phyloP scores from a whole-genome alignment of 352 stramenopile species.

The Plasmopara viticola region DNA sequence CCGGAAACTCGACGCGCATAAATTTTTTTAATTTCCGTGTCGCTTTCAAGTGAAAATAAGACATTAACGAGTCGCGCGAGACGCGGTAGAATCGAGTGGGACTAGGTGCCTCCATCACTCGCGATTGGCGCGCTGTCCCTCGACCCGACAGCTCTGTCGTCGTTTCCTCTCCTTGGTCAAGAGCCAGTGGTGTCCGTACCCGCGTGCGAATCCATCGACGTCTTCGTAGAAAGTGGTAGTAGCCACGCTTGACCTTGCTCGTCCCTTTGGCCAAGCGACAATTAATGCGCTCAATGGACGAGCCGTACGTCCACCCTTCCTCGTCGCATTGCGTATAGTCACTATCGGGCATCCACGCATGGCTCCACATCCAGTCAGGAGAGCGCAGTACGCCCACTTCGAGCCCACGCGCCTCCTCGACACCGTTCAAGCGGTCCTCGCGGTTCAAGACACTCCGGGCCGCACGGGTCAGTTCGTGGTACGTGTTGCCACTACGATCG shows the following conservation, averaged over 20 bases:
- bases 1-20: slow-evolving; percentile 50
- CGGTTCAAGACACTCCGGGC: slow-evolving; percentile 32
- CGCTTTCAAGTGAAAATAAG: slow-evolving; percentile 50
- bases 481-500: slow-evolving; percentile 72
- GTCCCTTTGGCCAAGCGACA: slow-evolving; percentile 69
- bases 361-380: slow-evolving; percentile 77
- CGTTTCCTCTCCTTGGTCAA: slow-evolving; percentile 1
- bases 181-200: slow-evolving; percentile 42
- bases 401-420: slow-evolving; percentile 28
- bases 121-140: not conserved
- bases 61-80: slow-evolving; percentile 58
- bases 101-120: not conserved
- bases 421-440: slow-evolving; percentile 49
- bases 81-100: slow-evolving; percentile 54
- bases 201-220: slow-evolving; percentile 77
- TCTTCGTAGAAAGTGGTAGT: slow-evolving; percentile 73
- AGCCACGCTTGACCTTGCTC: slow-evolving; percentile 64
- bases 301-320: slow-evolving; percentile 82
- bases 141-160: not conserved
- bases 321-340: slow-evolving; percentile 81
- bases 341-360: slow-evolving; percentile 63
- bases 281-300: slow-evolving; percentile 78
- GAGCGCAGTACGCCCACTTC: slow-evolving; percentile 63
- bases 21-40: slow-evolving; percentile 41
- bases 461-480: slow-evolving; percentile 43